These are phyloP conservation scores for Chlorencoelia australis DNA, from an alignment of 2,329 filamentous ascomycete species.

Conservation along the genomic window DNA sequence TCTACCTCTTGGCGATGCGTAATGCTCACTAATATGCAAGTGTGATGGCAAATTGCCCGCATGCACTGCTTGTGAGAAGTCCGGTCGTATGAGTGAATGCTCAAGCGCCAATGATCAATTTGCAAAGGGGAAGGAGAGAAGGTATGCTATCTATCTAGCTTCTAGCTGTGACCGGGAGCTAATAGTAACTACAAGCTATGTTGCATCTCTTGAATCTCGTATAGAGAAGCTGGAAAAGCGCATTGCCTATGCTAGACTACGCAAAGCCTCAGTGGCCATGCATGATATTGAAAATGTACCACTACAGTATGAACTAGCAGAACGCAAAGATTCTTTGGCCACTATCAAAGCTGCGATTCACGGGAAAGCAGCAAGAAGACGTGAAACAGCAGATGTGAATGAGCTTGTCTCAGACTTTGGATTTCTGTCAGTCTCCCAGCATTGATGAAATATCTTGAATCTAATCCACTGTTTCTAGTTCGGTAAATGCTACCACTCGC, in stretches of 20 bases:
- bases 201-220: constrained; percentile 84
- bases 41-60: constrained; percentile 94
- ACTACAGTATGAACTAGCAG: constrained; percentile 35
- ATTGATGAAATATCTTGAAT: not conserved
- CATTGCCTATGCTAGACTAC: constrained; percentile 58
- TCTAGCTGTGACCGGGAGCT: constrained; percentile 7
- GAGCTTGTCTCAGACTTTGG: constrained; percentile 90
- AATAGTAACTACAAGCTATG: constrained; percentile 53
- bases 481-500: constrained; percentile 86
- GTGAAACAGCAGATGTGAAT: constrained; percentile 80
- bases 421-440: constrained; percentile 52
- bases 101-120: constrained; percentile 95
- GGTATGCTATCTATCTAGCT: constrained; percentile 36
- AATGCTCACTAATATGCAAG: constrained; percentile 31
- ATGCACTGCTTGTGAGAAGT: constrained; percentile 90
- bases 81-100: constrained; percentile 76
- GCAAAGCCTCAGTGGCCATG: constrained; percentile 60
- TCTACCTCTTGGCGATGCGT: not conserved
- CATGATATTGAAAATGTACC: constrained; percentile 44
- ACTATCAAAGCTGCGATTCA: constrained; percentile 52
- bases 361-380: constrained; percentile 51
- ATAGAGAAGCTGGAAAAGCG: constrained; percentile 80
- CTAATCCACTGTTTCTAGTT: constrained; percentile 43
- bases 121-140: constrained; percentile 87
- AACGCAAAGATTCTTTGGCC: constrained; percentile 54